Evolutionary conservation across 352 stramenopile genomes (phyloP), one percentile per base, ranked within the genome.

Genomic region (Phytophthora agathidicida): DNA sequence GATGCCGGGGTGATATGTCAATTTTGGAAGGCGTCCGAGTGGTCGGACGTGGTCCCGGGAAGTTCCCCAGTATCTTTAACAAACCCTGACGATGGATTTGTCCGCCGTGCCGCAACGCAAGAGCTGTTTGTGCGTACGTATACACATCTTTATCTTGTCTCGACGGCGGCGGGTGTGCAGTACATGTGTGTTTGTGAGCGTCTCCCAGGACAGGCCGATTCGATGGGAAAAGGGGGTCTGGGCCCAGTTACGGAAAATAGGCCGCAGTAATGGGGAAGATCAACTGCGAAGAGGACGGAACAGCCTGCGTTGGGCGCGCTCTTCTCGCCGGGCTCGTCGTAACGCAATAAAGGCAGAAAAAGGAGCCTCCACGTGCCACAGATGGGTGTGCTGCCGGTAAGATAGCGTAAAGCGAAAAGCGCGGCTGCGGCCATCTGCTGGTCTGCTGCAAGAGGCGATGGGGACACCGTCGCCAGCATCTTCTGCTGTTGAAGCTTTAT

Each of bases 311-410:
- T n/a, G n/a, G n/a, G n/a, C n/a, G n/a, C n/a, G n/a, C n/a, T n/a
- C n/a, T n/a, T 36, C 23, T 13, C 43, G 10, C 5, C 1, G 27
- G 7, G 35, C 16, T 39, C 23, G n/a, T 30, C 32, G 22, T 59
- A 65, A 49, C 45, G 36, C 55, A 47, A 59, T 31, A 45, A 47
- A 48, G 13, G 37, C 55, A 65, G 47, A 60, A 65, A 55, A 58
- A 20, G 38, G 42, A 48, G 35, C 27, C 35, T 31, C n/a, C n/a
- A n/a, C 33, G 41, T 47, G 42, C 30, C 10, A 27, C 35, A 56
- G 35, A 31, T 49, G 55, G 27, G 30, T 36, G 27, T 27, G 17
- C 49, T 43, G 27, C 43, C 26, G 23, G 36, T 48, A 49, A 58
- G 43, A 54, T 7, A 36, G 41, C 32, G 48, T 19, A 45, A 27